Base-by-base conservation (phyloP, 495 filamentous ascomycete genomes). In the Penicillium parvum region DNA sequence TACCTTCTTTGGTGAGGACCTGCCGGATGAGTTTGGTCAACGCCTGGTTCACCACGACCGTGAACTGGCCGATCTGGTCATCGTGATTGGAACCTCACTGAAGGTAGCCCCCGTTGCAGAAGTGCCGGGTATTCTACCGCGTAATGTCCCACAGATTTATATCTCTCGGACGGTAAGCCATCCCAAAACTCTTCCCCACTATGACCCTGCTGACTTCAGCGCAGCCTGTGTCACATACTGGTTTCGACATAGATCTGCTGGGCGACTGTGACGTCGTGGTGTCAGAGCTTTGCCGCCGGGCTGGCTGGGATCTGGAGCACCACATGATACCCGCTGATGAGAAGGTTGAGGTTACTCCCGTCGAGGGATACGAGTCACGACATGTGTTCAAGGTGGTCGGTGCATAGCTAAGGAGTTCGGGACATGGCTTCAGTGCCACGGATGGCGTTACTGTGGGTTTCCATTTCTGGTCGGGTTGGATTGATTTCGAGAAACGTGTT, bases 71-170 rank as follows among this genome's bases (percentile, higher is more conserved):
- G 92, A 98, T 51, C 69, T 98, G n/a, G 87, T 97, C 50, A 83
- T 98, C 41, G 92, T 96, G 47, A 96, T 98, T 50, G 92, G 92
- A 33, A 97, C 92, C 1, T 89, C 83, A n/a, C 75, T 98, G 51
- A 96, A 96, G 60, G 92, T 98, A 3, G 90, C 90, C 3, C 92
- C 92, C 18, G 92, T 98, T 5, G 86, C 83, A 22, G 91, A 97
- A 65, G 87, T 96, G 16, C 86, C 90, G 1, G 81, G 85, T 2
- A 83, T 86, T 25, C 53, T 97, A 8, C 88, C 89, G 0, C 65
- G 79, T 11, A 58, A 85, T 17, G 82, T 96, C 16, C 92, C 92
- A 3, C 92, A 96, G 61, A 88, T 99, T 45, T 97, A 91, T 63
- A 92, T 99, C 49, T 89, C 83, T 12, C 79, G 89, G 39, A 89